Evolutionary conservation across 208 protist genomes (phyloP).

Genomic region (Perkinsela sp.): DNA sequence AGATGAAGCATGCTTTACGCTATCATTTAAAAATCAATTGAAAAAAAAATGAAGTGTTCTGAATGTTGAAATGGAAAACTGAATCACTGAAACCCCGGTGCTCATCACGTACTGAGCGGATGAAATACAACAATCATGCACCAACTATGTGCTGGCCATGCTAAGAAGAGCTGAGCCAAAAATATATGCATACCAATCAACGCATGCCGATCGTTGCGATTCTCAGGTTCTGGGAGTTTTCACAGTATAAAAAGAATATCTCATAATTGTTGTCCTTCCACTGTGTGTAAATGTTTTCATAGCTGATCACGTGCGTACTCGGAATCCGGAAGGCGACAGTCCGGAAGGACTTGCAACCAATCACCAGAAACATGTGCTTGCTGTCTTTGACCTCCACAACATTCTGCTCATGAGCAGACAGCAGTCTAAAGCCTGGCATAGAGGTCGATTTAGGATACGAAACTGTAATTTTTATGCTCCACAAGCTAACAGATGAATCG

Average conservation of each 20-base stretch:
- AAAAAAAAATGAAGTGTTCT: too few species aligned
- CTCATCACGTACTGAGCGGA: too few species aligned
- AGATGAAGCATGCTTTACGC: too few species aligned
- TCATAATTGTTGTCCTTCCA: not conserved
- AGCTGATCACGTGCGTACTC: not conserved
- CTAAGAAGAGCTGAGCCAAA: too few species aligned
- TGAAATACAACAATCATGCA: too few species aligned
- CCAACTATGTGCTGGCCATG: too few species aligned
- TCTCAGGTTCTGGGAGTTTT: not conserved
- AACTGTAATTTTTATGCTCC: not conserved
- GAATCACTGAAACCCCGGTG: too few species aligned
- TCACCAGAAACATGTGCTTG: not conserved
- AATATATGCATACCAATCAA: too few species aligned
- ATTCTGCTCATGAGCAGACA: not conserved
- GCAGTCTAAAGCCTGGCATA: not conserved
- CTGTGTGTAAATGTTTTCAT: not conserved
- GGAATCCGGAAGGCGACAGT: not conserved
- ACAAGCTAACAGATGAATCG: not conserved
- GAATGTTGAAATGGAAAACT: too few species aligned
- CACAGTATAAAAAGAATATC: not conserved
- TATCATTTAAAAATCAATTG: too few species aligned
- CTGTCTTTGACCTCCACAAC: not conserved
- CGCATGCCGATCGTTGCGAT: too few species aligned
- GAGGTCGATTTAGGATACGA: not conserved
- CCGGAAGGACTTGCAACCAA: not conserved